These are phyloP conservation scores for Chalciporus piperatus DNA, from an alignment of 768 basidiomycete species.

Conservation along the genomic window DNA sequence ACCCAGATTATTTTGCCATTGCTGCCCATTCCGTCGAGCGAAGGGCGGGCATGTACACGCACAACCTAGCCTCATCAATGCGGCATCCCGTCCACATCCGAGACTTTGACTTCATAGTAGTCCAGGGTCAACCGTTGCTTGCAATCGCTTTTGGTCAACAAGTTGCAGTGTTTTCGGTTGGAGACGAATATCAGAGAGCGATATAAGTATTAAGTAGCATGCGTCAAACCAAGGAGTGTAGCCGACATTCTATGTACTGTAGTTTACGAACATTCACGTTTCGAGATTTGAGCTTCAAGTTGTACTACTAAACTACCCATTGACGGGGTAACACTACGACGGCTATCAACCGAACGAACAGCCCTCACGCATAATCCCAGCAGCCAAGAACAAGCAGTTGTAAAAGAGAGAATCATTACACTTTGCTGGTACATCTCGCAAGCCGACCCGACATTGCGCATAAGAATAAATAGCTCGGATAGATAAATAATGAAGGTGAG, in stretches of 20 bases:
- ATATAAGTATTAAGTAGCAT: slow-evolving; percentile 26
- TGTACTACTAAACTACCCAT: too few species aligned
- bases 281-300: too few species aligned
- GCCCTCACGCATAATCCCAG: too few species aligned
- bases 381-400: too few species aligned
- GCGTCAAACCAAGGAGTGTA: slow-evolving; percentile 10
- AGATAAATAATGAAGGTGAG: not conserved
- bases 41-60: slow-evolving; percentile 42
- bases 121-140: slow-evolving; percentile 50
- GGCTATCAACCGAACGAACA: too few species aligned
- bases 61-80: too few species aligned
- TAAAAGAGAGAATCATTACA: not conserved
- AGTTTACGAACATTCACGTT: too few species aligned
- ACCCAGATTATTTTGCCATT: slow-evolving; percentile 76
- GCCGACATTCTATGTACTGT: slow-evolving; percentile 7
- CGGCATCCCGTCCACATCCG: too few species aligned
- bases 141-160: slow-evolving; percentile 64
- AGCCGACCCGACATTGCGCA: not conserved
- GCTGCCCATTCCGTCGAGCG: slow-evolving; percentile 55
- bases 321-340: too few species aligned
- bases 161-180: slow-evolving; percentile 61
- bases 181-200: slow-evolving; percentile 46
- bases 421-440: not conserved
- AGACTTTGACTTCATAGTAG: too few species aligned
- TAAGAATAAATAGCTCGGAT: not conserved